Conservation (phyloP, 768 basidiomycete genomes). For the Terana coerulea region DNA sequence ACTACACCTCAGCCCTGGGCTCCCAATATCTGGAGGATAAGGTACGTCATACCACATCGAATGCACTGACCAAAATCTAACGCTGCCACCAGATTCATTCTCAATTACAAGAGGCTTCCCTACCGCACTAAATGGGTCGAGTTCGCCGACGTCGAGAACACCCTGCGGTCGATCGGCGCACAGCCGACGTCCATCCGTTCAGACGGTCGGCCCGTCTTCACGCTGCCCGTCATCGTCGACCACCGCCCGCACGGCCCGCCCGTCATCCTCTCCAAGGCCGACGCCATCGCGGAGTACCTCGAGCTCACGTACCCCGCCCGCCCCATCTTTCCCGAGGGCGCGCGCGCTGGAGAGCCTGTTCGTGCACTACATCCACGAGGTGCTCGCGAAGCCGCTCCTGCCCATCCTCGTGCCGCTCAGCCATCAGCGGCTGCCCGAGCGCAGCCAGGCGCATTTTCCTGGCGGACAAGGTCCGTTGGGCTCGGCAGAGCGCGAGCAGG, state of each 20-base stretch:
- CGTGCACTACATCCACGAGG: slow-evolving; percentile 65
- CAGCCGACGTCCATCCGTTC: slow-evolving; percentile 49
- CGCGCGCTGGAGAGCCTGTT: slow-evolving; percentile 62
- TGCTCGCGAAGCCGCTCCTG: slow-evolving; percentile 61
- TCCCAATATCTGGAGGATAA: slow-evolving; percentile 70
- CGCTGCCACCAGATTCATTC: slow-evolving; percentile 49
- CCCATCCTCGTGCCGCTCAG: slow-evolving; percentile 69
- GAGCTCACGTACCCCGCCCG: slow-evolving; percentile 66
- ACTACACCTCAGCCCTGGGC: slow-evolving; percentile 66
- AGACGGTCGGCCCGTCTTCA: slow-evolving; percentile 61
- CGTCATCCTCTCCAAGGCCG: slow-evolving; percentile 53
- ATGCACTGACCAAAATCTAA: not conserved
- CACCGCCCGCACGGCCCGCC: slow-evolving; percentile 44
- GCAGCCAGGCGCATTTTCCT: slow-evolving; percentile 49
- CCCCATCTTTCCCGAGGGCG: slow-evolving; percentile 67
- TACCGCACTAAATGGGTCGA: slow-evolving; percentile 72
- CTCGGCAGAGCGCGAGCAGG: slow-evolving; percentile 54
- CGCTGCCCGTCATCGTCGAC: slow-evolving; percentile 68
- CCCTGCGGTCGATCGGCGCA: slow-evolving; percentile 54
- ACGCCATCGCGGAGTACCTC: slow-evolving; percentile 68
- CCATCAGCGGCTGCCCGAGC: slow-evolving; percentile 55
- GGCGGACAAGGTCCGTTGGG: slow-evolving; percentile 17
- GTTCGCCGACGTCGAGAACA: slow-evolving; percentile 62
- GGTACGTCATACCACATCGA: slow-evolving; percentile 34
- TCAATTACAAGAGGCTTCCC: slow-evolving; percentile 73